A percentile compares a stretch with the other conserved stretches of the same genome.
phyloP scores from a whole-genome alignment of 2,329 filamentous ascomycete genomes.

The Bipolaris oryzae region DNA sequence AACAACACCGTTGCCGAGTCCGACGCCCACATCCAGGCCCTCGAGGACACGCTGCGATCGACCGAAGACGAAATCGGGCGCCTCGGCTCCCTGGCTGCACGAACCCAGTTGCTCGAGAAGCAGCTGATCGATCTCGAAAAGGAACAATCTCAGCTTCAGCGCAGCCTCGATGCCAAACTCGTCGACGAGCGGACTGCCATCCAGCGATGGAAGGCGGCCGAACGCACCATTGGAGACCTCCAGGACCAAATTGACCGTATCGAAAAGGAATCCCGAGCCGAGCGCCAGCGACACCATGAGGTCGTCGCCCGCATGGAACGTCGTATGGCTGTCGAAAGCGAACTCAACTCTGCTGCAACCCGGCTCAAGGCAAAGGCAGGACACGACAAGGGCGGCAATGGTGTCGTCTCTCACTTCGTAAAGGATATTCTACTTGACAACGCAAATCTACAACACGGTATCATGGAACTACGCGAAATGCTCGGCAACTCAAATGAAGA shows the following conservation, averaged over 20 bases:
- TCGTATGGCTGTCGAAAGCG: slow-evolving; percentile 79
- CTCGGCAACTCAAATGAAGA: slow-evolving; percentile 91
- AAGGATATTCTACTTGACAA: slow-evolving; percentile 96
- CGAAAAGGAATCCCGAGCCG: slow-evolving; percentile 79
- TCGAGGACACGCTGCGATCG: slow-evolving; percentile 77
- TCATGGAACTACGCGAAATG: slow-evolving; percentile 89
- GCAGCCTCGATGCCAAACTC: slow-evolving; percentile 68
- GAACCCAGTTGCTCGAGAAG: slow-evolving; percentile 78
- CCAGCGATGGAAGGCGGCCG: slow-evolving; percentile 83
- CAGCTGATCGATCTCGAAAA: slow-evolving; percentile 80
- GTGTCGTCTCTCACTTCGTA: slow-evolving; percentile 92
- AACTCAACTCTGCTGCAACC: slow-evolving; percentile 78
- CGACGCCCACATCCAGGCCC: slow-evolving; percentile 75
- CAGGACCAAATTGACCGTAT: slow-evolving; percentile 89
- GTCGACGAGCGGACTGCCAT: slow-evolving; percentile 80
- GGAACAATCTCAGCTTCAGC: slow-evolving; percentile 77
- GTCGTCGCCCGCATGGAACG: slow-evolving; percentile 83
- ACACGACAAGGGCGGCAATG: slow-evolving; percentile 64
- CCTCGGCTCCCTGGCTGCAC: slow-evolving; percentile 73
- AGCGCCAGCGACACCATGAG: slow-evolving; percentile 80
- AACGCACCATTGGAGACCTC: slow-evolving; percentile 76
- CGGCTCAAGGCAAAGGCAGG: slow-evolving; percentile 74
- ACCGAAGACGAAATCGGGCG: slow-evolving; percentile 79
- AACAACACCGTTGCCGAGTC: slow-evolving; percentile 81
- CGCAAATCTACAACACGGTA: slow-evolving; percentile 87